A percentile compares a stretch with the other conserved stretches of the same genome.
phyloP scores from a whole-genome alignment of 2,329 filamentous ascomycete genomes.

The Colletotrichum chlorophyti region DNA sequence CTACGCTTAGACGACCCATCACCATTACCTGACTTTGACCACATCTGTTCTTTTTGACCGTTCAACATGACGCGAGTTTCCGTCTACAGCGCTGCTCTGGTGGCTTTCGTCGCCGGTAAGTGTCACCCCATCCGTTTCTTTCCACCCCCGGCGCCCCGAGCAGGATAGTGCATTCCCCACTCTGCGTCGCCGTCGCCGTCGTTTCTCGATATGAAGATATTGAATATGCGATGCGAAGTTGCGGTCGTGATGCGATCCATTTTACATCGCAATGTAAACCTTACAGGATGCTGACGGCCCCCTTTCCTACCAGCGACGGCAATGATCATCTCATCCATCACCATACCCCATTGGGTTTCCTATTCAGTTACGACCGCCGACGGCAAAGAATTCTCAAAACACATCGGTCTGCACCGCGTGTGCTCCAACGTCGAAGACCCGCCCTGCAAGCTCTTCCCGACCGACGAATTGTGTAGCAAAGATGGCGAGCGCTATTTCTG shows the following conservation, averaged over 20 bases:
- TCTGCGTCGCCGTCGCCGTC: slow-evolving; percentile 24
- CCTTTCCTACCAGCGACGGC: slow-evolving; percentile 63
- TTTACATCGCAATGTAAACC: too few relatives aligned
- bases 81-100: slow-evolving; percentile 50
- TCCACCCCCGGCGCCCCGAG: neutral
- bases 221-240: neutral
- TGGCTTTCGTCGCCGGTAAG: slow-evolving; percentile 52
- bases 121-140: slow-evolving; percentile 26
- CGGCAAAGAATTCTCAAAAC: slow-evolving; percentile 58
- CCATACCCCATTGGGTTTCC: slow-evolving; percentile 74
- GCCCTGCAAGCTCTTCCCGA: slow-evolving; percentile 71
- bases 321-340: slow-evolving; percentile 74
- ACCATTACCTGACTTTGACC: neutral
- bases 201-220: too few relatives aligned
- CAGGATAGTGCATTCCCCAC: slow-evolving; percentile 13
- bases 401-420: slow-evolving; percentile 80
- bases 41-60: neutral
- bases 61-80: slow-evolving; percentile 49
- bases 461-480: slow-evolving; percentile 69
- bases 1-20: too few relatives aligned
- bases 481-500: slow-evolving; percentile 77
- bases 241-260: neutral
- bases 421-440: slow-evolving; percentile 74
- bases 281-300: slow-evolving; percentile 38
- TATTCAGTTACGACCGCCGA: slow-evolving; percentile 61